phyloP scores from a whole-genome alignment of 73 alveolate genomes.

The Blepharisma stoltei region DNA sequence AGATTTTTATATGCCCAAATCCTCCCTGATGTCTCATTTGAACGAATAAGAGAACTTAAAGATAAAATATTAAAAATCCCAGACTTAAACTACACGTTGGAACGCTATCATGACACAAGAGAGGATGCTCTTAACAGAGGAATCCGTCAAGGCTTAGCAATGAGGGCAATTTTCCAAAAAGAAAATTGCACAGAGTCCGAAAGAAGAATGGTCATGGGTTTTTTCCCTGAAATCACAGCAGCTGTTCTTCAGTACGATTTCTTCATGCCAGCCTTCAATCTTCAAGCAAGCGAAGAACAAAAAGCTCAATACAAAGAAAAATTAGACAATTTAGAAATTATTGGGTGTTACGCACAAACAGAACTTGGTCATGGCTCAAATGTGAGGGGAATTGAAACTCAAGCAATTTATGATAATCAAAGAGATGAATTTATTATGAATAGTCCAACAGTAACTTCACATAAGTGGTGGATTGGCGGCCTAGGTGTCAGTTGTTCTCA shows the following conservation, averaged over 20 bases:
- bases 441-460: conserved; percentile 62
- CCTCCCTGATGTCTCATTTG: background rate
- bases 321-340: conserved; percentile 38
- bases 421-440: conserved; percentile 66
- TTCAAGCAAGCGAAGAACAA: background rate
- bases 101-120: background rate
- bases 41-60: background rate
- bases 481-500: conserved; percentile 68
- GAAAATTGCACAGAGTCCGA: background rate
- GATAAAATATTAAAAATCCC: background rate
- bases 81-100: background rate
- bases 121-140: conserved; percentile 5
- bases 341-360: conserved; percentile 76
- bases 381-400: conserved; percentile 66
- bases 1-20: background rate
- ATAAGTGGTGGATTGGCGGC: conserved; percentile 85
- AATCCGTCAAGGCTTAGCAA: background rate
- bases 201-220: background rate
- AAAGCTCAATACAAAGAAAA: background rate
- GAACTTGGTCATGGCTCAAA: conserved; percentile 89
- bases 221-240: background rate
- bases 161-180: background rate
- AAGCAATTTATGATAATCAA: conserved; percentile 65
- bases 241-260: background rate
- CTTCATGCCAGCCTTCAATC: conserved; percentile 3